Percentiles rank a stretch among this genome's conserved stretches.
Conservation (phyloP, 805 yeast genomes). For the Candida endomychidarum region DNA sequence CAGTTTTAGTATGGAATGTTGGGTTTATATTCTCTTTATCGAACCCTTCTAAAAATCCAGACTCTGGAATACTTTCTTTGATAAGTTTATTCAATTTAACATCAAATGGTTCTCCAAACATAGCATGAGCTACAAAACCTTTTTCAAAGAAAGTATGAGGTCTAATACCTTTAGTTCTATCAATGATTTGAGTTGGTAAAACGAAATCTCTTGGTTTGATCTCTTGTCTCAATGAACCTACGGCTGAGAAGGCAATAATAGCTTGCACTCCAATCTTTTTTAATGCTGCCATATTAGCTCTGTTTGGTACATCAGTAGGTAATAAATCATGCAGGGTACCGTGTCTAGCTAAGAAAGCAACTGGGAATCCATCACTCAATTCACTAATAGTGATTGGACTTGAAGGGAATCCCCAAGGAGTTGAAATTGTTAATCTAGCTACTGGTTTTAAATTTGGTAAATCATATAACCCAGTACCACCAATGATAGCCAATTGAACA, state of each 20-base stretch:
- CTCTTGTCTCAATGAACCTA: conserved; percentile 87
- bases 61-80: conserved; percentile 43
- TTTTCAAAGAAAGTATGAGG: conserved; percentile 84
- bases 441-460: conserved; percentile 81
- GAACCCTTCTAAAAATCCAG: conserved; percentile 54
- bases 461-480: conserved; percentile 97
- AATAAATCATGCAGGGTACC: conserved; percentile 86
- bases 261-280: conserved; percentile 84
- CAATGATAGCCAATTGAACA: conserved; percentile 84
- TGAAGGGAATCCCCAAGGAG: conserved; percentile 98
- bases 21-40: conserved; percentile 39
- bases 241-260: conserved; percentile 91
- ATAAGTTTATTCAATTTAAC: conserved; percentile 65
- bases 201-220: conserved; percentile 95
- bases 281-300: conserved; percentile 95
- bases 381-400: conserved; percentile 90
- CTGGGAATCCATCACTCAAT: conserved; percentile 72
- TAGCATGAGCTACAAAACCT: conserved; percentile 96
- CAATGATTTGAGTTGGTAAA: conserved; percentile 94
- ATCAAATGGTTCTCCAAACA: conserved; percentile 97
- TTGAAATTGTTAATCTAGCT: conserved; percentile 74
- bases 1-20: conserved; percentile 65
- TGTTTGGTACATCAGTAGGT: conserved; percentile 89
- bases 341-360: conserved; percentile 94
- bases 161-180: conserved; percentile 94